Evolutionary conservation across 345 rosid genomes (phyloP), one percentile per base, ranked within the genome.

Genomic region (Carallia pectinifolia): DNA sequence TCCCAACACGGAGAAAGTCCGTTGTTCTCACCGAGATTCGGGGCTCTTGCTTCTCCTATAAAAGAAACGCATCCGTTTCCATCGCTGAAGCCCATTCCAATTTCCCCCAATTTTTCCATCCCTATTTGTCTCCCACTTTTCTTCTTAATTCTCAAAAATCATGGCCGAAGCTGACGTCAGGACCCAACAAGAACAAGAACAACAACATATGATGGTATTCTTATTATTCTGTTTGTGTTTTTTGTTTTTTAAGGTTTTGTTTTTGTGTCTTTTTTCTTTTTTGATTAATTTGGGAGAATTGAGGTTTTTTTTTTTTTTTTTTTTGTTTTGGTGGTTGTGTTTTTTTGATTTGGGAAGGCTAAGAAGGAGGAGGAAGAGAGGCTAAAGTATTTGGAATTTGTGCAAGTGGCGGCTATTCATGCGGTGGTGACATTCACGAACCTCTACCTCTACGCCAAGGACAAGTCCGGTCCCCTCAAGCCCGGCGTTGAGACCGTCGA

Each of bases 391-490:
- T 77, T 92, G 74, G 85, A 85, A 74, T 90, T 88, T 44, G 94
- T 89, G 72, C 99, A 95, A 83, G 92, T 83, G 62, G 91, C 88
- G 10, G 81, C 86, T 23, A 64, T 89, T 12, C 85, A 89, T 67
- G 90, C 87, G 0, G 68, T 80, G 52, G 60, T 86, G 81, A 79
- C 88, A 31, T 85, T 89, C 69, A 33, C 85, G 61, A 72, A 81
- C 36, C 80, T 95, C 31, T 95, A 95, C 70, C 75, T 74, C 4
- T 81, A 81, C 77, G 94, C 93, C 6, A 95, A 95, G 85, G 94
- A 89, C n/a, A 84, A 79, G 80, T 79, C 96, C 2, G 97, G 99
- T n/a, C 97, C 91, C 3, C 74, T 92, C 82, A 92, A 90, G 72
- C 73, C 92, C 2, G 89, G 96, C 29, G 91, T 95, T 66, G 97